These are phyloP conservation scores for Bryoerythrophyllum caledonicum DNA, from an alignment of 225 moss, liverwort and hornwort genomes.

Conservation along the genomic window DNA sequence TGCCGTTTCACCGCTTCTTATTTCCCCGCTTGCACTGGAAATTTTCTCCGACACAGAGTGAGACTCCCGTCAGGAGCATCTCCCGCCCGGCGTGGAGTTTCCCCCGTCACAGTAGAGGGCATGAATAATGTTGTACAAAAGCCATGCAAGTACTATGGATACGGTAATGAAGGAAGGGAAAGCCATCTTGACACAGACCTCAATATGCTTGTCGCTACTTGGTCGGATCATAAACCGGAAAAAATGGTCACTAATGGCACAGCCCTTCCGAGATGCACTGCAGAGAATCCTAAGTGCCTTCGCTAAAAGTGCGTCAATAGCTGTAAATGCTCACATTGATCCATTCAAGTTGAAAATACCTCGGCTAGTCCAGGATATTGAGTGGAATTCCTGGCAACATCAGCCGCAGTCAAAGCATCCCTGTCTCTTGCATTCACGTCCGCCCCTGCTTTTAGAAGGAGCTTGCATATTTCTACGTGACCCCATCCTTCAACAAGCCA, in stretches of 20 bases:
- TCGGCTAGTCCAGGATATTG: conserved; percentile 43
- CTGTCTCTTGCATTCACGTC: conserved; percentile 47
- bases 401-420: conserved; percentile 45
- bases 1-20: too few species aligned
- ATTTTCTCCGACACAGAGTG: too few species aligned
- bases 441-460: conserved; percentile 52
- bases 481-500: conserved; percentile 54
- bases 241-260: neutral
- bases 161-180: neutral
- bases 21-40: too few species aligned
- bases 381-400: conserved; percentile 34
- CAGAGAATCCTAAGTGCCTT: conserved; percentile 12
- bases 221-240: neutral
- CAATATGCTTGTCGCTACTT: neutral
- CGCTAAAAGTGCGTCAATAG: neutral
- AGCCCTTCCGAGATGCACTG: neutral
- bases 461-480: conserved; percentile 42
- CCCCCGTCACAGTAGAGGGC: too few species aligned
- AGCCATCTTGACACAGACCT: conserved; percentile 18
- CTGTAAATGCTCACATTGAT: conserved; percentile 14
- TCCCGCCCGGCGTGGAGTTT: too few species aligned
- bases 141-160: too few species aligned
- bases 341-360: conserved; percentile 25
- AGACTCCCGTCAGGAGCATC: too few species aligned
- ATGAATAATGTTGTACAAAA: too few species aligned